These are phyloP conservation scores for Pleurotus tuoliensis DNA, from an alignment of 768 basidiomycete genomes.

Conservation along the genomic window DNA sequence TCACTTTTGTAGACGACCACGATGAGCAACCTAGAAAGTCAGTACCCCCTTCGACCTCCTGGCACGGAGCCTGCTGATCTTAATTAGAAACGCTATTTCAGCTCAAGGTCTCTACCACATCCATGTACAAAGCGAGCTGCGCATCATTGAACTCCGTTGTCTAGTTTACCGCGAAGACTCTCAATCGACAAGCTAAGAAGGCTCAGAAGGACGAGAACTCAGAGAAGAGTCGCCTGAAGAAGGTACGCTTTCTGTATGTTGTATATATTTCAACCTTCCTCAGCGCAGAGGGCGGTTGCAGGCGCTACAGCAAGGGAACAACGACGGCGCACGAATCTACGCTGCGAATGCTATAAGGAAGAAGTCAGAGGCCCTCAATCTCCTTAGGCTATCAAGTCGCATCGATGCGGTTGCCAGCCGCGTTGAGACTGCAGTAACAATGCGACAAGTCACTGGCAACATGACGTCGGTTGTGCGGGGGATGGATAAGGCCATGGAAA, in stretches of 20 bases:
- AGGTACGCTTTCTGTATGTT: constrained; percentile 44
- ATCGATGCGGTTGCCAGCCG: constrained; percentile 96
- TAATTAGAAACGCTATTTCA: constrained; percentile 92
- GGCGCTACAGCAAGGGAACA: constrained; percentile 96
- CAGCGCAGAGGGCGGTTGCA: constrained; percentile 27
- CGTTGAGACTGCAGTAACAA: constrained; percentile 97
- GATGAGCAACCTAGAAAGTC: constrained; percentile 90
- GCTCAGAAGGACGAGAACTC: constrained; percentile 91
- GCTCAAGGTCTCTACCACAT: constrained; percentile 66
- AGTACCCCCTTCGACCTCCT: constrained; percentile 26
- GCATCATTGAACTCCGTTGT: constrained; percentile 12
- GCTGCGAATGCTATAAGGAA: constrained; percentile 98
- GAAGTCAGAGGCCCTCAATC: constrained; percentile 91
- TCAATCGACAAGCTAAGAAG: constrained; percentile 94
- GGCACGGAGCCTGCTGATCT: constrained; percentile 23
- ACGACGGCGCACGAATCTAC: constrained; percentile 95
- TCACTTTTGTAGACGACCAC: constrained; percentile 12
- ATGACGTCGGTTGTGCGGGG: constrained; percentile 96
- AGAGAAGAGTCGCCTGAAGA: constrained; percentile 91
- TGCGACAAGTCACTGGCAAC: constrained; percentile 93
- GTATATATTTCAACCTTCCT: neutral
- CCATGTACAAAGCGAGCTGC: constrained; percentile 7
- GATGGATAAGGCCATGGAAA: constrained; percentile 99
- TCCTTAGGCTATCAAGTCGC: constrained; percentile 84
- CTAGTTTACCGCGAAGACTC: constrained; percentile 97